Conservation (phyloP, 2,329 filamentous ascomycete genomes). For the Venturia nashicola region DNA sequence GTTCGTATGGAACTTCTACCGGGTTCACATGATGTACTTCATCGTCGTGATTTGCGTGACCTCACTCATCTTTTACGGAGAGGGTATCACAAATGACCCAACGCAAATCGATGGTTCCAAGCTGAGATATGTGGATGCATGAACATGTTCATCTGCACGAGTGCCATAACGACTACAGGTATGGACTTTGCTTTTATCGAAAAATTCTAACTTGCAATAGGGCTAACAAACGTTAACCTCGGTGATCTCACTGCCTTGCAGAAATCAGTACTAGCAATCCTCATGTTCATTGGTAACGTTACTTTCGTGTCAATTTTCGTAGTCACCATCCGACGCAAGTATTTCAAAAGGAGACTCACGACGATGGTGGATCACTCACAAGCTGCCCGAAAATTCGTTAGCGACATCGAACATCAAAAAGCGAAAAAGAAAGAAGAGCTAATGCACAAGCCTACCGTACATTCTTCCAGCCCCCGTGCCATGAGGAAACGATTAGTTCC, state of each 20-base stretch:
- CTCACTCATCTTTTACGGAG: slow-evolving; percentile 19
- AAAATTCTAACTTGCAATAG: no score
- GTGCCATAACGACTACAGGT: slow-evolving; percentile 22
- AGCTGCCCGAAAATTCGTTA: slow-evolving; percentile 11
- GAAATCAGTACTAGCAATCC: slow-evolving; percentile 17
- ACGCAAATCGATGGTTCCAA: slow-evolving; percentile 11
- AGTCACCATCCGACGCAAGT: slow-evolving; percentile 17
- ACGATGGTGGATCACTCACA: slow-evolving; percentile 18
- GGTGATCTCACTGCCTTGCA: slow-evolving; percentile 17
- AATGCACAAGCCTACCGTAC: background rate
- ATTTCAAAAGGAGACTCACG: slow-evolving; percentile 19
- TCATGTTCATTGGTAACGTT: slow-evolving; percentile 21
- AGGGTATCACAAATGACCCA: slow-evolving; percentile 17
- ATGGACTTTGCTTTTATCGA: slow-evolving; percentile 5
- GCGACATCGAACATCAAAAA: slow-evolving; percentile 16
- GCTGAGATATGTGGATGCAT: slow-evolving; percentile 18
- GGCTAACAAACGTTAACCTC: no score
- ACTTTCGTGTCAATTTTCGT: slow-evolving; percentile 20
- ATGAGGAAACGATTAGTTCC: background rate
- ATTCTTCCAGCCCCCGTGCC: background rate
- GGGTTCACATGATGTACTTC: slow-evolving; percentile 21
- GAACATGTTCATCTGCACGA: slow-evolving; percentile 19
- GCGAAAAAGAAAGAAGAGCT: background rate
- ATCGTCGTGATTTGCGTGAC: slow-evolving; percentile 17
- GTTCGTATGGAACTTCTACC: slow-evolving; percentile 10